phyloP scores from a whole-genome alignment of 768 basidiomycete genomes.

The Pisolithus tinctorius region DNA sequence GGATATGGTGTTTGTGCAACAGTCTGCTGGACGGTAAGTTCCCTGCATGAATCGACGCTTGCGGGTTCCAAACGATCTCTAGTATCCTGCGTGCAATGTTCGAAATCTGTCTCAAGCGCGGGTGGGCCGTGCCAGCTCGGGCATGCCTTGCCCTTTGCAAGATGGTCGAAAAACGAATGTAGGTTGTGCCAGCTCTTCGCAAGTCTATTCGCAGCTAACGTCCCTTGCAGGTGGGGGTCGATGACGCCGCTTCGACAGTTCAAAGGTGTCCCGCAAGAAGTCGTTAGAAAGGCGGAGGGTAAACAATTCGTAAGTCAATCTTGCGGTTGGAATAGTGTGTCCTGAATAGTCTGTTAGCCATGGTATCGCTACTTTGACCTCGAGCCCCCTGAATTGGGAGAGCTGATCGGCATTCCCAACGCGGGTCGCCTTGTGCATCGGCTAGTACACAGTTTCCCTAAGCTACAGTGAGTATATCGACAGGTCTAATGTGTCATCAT shows the following conservation, averaged over 20 bases:
- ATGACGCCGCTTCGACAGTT: constrained; percentile 98
- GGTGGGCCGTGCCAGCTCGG: constrained; percentile 94
- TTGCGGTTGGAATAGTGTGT: background rate
- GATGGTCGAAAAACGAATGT: constrained; percentile 89
- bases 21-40: constrained; percentile 84
- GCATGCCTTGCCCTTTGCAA: constrained; percentile 92
- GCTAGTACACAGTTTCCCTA: constrained; percentile 94
- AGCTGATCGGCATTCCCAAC: constrained; percentile 89
- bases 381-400: constrained; percentile 86
- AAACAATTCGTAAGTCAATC: constrained; percentile 82
- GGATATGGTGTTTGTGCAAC: constrained; percentile 95
- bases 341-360: constrained; percentile 40
- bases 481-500: background rate
- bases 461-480: constrained; percentile 60
- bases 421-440: constrained; percentile 89
- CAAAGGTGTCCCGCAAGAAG: constrained; percentile 80
- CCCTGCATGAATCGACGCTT: background rate
- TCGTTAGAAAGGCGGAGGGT: constrained; percentile 86
- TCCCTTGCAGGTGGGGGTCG: constrained; percentile 74
- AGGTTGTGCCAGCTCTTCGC: constrained; percentile 16
- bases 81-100: constrained; percentile 94
- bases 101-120: constrained; percentile 94
- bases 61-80: background rate
- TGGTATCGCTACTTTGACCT: constrained; percentile 98
- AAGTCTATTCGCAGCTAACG: background rate